A percentile compares a stretch with the other conserved stretches of the same genome.
Evolutionary conservation across 2,329 filamentous ascomycete genomes (phyloP).

Genomic region (Microdochium bolleyi): DNA sequence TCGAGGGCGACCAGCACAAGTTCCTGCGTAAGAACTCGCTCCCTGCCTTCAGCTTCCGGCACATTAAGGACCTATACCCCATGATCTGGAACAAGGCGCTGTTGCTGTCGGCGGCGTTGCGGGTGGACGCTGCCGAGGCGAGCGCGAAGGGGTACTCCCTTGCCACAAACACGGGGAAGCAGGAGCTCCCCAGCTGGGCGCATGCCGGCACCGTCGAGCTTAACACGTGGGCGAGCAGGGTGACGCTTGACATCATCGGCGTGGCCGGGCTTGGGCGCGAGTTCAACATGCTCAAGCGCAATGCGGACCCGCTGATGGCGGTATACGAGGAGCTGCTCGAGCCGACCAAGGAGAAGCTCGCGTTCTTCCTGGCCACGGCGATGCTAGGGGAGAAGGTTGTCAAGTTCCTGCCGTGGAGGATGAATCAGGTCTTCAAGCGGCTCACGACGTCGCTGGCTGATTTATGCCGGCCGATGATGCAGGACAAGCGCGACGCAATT

Average conservation of each 20-base stretch:
- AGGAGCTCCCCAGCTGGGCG: background rate
- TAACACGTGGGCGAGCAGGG: constrained; percentile 40
- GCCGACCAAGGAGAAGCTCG: constrained; percentile 35
- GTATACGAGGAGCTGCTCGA: constrained; percentile 35
- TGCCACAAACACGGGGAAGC: constrained; percentile 5
- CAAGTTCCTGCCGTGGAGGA: constrained; percentile 32
- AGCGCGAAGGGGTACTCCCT: background rate
- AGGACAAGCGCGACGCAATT: constrained; percentile 39
- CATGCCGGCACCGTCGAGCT: constrained; percentile 22
- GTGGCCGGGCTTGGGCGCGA: constrained; percentile 47
- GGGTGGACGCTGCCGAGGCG: constrained; percentile 27
- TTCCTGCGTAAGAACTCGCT: constrained; percentile 58
- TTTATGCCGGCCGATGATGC: constrained; percentile 36
- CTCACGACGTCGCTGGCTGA: constrained; percentile 24
- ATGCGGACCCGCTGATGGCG: constrained; percentile 31
- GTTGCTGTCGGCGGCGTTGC: constrained; percentile 25
- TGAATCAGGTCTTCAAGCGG: constrained; percentile 30
- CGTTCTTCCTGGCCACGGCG: constrained; percentile 31
- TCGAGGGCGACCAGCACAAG: constrained; percentile 67
- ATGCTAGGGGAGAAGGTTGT: constrained; percentile 27
- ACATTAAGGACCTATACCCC: constrained; percentile 62
- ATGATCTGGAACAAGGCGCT: constrained; percentile 56
- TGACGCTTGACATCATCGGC: constrained; percentile 53
- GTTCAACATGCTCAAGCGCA: constrained; percentile 33
- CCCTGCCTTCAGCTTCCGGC: constrained; percentile 60